Evolutionary conservation across 768 basidiomycete genomes (phyloP).

Genomic region (Mrakia frigida): DNA sequence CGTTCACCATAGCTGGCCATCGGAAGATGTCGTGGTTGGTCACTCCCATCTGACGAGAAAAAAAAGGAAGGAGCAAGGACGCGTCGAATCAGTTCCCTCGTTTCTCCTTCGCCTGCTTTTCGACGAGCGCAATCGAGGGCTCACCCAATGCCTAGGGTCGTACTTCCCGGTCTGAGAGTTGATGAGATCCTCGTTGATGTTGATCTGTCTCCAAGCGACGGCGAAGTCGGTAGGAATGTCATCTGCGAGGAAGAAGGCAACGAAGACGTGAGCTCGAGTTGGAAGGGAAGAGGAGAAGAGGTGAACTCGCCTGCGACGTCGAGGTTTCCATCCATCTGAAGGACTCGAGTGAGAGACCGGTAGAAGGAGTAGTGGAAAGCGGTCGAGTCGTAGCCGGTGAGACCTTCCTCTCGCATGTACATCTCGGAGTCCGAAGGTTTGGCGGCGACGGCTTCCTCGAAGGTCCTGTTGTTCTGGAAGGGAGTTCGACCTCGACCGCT

Average conservation of each 20-base stretch:
- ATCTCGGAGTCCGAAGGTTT: slow-evolving; percentile 62
- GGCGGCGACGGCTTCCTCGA: slow-evolving; percentile 63
- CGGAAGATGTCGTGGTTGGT: slow-evolving; percentile 93
- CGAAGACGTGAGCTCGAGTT: no score
- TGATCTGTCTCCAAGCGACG: slow-evolving; percentile 71
- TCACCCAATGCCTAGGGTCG: slow-evolving; percentile 64
- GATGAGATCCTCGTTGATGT: slow-evolving; percentile 73
- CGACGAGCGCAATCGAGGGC: not conserved
- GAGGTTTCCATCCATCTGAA: slow-evolving; percentile 94
- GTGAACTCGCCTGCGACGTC: slow-evolving; percentile 52
- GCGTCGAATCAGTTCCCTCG: not conserved
- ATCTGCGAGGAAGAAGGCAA: slow-evolving; percentile 48
- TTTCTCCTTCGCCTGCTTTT: not conserved
- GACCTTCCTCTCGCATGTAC: slow-evolving; percentile 65
- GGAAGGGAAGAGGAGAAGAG: no score
- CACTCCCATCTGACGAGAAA: slow-evolving; percentile 58
- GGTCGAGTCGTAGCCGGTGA: slow-evolving; percentile 64
- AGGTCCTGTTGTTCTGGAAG: slow-evolving; percentile 60
- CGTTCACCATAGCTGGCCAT: slow-evolving; percentile 76
- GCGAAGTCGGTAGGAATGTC: slow-evolving; percentile 24
- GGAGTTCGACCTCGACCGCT: slow-evolving; percentile 78
- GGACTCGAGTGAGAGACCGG: slow-evolving; percentile 73
- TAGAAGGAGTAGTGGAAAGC: slow-evolving; percentile 96
- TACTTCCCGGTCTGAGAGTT: slow-evolving; percentile 61
- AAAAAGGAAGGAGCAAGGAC: not conserved